phyloP scores from a whole-genome alignment of 768 basidiomycete species.

The Panellus pusillus region DNA sequence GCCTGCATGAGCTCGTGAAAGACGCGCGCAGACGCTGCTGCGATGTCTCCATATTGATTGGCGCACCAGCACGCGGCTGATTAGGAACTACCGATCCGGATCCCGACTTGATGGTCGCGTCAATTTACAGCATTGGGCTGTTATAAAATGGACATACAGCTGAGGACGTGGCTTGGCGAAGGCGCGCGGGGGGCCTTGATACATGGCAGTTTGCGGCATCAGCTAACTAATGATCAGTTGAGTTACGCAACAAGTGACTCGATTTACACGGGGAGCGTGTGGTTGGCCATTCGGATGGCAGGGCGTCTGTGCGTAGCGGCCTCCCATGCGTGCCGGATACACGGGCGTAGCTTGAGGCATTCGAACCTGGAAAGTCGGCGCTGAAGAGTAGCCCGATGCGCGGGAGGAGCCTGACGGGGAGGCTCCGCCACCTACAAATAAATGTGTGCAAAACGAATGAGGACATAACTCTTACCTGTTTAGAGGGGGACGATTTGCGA shows the following conservation, averaged over 20 bases:
- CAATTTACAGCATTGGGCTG: too few species aligned
- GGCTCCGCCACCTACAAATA: too few species aligned
- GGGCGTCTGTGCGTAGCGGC: conserved; percentile 20
- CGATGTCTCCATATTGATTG: not conserved
- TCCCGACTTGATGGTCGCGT: not conserved
- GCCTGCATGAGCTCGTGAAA: conserved; percentile 8
- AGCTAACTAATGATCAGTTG: not conserved
- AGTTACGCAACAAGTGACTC: not conserved
- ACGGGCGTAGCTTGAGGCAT: conserved; percentile 4
- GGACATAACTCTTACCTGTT: not conserved
- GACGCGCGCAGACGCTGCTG: conserved; percentile 6
- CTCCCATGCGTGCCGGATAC: conserved; percentile 19
- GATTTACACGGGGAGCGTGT: conserved; percentile 17
- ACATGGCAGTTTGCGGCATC: conserved; percentile 4
- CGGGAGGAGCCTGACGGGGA: too few species aligned
- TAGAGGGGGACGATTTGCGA: not conserved
- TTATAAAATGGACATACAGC: too few species aligned
- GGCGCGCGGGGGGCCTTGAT: not conserved
- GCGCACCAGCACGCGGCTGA: not conserved
- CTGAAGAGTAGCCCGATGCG: not conserved
- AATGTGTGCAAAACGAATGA: not conserved
- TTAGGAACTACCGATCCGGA: too few species aligned
- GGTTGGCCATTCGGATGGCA: conserved; percentile 20
- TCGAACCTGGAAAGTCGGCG: not conserved
- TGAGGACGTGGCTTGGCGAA: too few species aligned